These are phyloP conservation scores for Medicago arabica DNA, from an alignment of 306 rosid genomes.

Conservation along the genomic window DNA sequence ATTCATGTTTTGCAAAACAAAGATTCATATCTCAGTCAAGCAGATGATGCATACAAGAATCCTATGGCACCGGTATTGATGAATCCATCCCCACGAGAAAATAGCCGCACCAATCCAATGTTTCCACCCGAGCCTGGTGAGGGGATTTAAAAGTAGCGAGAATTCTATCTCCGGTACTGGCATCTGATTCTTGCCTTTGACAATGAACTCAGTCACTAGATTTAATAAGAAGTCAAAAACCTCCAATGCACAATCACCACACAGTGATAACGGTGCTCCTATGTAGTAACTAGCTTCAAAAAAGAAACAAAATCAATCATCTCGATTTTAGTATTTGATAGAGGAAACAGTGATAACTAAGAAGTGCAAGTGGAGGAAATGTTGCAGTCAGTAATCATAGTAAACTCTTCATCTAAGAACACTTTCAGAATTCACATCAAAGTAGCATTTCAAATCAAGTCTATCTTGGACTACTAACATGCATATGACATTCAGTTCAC, in stretches of 20 bases:
- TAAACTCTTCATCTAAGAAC: not conserved
- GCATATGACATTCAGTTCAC: constrained; percentile 17
- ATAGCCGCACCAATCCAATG: constrained; percentile 77
- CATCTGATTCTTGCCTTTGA: constrained; percentile 73
- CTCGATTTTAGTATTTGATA: constrained; percentile 34
- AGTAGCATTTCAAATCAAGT: constrained; percentile 5
- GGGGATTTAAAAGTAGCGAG: constrained; percentile 62
- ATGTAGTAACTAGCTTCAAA: constrained; percentile 74
- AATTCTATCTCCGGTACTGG: constrained; percentile 55
- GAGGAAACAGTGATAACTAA: constrained; percentile 31
- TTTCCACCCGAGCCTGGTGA: constrained; percentile 73
- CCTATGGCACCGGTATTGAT: constrained; percentile 73
- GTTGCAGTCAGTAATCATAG: not conserved
- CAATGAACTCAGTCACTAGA: constrained; percentile 65
- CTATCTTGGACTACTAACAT: constrained; percentile 12
- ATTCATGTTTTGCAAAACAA: constrained; percentile 17
- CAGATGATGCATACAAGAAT: constrained; percentile 72
- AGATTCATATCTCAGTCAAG: constrained; percentile 44
- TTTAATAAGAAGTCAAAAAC: constrained; percentile 54
- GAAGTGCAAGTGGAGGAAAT: constrained; percentile 21
- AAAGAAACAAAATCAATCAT: constrained; percentile 50
- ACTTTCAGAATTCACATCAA: constrained; percentile 23
- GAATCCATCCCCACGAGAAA: constrained; percentile 88
- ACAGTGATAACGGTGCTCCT: constrained; percentile 87
- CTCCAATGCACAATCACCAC: constrained; percentile 68